phyloP scores from a whole-genome alignment of 1,139 yeast species.

The Taphrina wiesneri region DNA sequence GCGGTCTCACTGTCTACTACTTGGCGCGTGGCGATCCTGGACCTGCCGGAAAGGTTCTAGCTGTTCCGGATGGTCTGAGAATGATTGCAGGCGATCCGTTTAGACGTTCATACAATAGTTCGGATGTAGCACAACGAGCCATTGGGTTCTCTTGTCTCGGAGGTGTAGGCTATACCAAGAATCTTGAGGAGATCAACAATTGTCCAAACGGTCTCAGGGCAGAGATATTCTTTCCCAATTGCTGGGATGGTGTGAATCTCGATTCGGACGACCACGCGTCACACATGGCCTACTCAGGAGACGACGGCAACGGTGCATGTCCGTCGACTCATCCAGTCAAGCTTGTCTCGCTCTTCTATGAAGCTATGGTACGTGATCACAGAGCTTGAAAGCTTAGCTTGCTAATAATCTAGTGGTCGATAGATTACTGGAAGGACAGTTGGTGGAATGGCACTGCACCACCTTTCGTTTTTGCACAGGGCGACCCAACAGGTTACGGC shows the following conservation, averaged over 20 bases:
- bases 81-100: constrained; percentile 32
- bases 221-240: constrained; percentile 37
- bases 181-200: constrained; percentile 6
- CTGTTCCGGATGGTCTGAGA: constrained; percentile 32
- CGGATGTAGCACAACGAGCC: constrained; percentile 26
- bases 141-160: constrained; percentile 34
- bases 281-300: constrained; percentile 35
- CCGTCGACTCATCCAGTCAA: constrained; percentile 33
- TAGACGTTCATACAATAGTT: constrained; percentile 21
- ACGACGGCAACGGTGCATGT: constrained; percentile 33
- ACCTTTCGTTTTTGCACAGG: constrained; percentile 34
- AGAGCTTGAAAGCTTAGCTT: background rate
- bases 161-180: constrained; percentile 22
- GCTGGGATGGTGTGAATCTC: constrained; percentile 37
- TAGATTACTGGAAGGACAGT: constrained; percentile 22
- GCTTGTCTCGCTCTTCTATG: constrained; percentile 31
- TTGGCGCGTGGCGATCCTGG: constrained; percentile 32
- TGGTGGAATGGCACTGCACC: constrained; percentile 34
- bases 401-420: constrained; percentile 1
- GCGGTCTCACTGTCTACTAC: constrained; percentile 32
- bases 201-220: constrained; percentile 36
- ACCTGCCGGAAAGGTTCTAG: constrained; percentile 27
- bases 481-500: constrained; percentile 36
- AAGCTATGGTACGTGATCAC: constrained; percentile 13
- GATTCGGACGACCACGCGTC: constrained; percentile 35